Percentiles rank a stretch among this genome's conserved stretches.
Evolutionary conservation across 768 basidiomycete genomes (phyloP).

Genomic region (Leccinum disarticulatum): DNA sequence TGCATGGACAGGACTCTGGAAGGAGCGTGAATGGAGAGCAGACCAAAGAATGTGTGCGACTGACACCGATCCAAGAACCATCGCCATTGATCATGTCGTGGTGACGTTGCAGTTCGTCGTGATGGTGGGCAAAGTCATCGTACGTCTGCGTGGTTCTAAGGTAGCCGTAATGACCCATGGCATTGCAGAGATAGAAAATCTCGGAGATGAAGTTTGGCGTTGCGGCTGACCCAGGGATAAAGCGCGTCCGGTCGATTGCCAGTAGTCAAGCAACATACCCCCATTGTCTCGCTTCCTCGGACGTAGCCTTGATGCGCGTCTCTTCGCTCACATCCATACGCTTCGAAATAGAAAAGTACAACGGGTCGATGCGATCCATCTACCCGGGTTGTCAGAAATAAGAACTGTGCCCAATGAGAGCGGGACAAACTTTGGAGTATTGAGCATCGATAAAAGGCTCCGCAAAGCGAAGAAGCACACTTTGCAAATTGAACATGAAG

Average conservation of each 20-base stretch:
- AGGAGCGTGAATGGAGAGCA: neutral
- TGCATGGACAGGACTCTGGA: conserved; percentile 67
- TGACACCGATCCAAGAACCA: conserved; percentile 80
- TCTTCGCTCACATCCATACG: conserved; percentile 83
- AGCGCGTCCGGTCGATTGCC: neutral
- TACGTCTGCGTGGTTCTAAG: conserved; percentile 77
- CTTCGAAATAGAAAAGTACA: conserved; percentile 71
- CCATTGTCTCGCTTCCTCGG: conserved; percentile 82
- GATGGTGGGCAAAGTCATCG: conserved; percentile 69
- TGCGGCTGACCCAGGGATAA: conserved; percentile 40
- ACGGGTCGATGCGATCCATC: conserved; percentile 89
- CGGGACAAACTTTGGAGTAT: conserved; percentile 69
- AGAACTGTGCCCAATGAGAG: neutral
- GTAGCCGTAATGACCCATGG: conserved; percentile 88
- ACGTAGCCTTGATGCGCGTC: conserved; percentile 91
- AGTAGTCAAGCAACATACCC: conserved; percentile 39
- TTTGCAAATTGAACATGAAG: conserved; percentile 89
- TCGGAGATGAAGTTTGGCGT: conserved; percentile 93
- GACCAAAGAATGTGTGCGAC: conserved; percentile 23
- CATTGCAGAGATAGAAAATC: conserved; percentile 85
- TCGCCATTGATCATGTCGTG: conserved; percentile 75
- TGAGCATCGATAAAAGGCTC: conserved; percentile 94
- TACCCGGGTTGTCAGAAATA: conserved; percentile 30
- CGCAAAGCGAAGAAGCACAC: conserved; percentile 79
- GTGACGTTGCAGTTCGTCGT: conserved; percentile 75